phyloP scores from a whole-genome alignment of 2,329 filamentous ascomycete genomes.

The Mycogone perniciosa region DNA sequence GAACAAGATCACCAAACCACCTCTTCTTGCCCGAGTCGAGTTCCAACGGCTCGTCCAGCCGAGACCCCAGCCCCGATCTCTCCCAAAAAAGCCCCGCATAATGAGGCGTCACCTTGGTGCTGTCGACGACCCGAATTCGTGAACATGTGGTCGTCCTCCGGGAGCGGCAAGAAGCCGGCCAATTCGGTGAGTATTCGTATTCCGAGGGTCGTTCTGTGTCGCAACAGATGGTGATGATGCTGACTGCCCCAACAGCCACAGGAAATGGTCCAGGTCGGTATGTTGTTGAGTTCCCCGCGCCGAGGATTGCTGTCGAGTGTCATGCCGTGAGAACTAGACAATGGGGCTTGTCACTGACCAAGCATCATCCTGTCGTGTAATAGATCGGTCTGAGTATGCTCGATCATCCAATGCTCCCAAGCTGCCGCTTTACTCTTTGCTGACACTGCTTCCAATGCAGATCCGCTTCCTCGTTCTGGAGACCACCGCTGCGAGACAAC shows the following conservation, averaged over 20 bases:
- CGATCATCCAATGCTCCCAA: not conserved
- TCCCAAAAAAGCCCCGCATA: constrained; percentile 19
- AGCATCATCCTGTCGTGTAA: constrained; percentile 16
- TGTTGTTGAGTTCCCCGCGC: constrained; percentile 25
- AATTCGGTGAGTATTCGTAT: constrained; percentile 54
- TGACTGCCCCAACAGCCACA: constrained; percentile 44
- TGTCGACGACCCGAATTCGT: constrained; percentile 21
- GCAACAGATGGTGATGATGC: constrained; percentile 18
- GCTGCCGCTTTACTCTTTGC: constrained; percentile 12
- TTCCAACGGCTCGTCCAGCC: not conserved
- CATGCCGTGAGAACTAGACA: constrained; percentile 6
- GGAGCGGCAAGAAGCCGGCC: constrained; percentile 61
- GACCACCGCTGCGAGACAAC: constrained; percentile 45
- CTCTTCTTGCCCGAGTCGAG: not conserved
- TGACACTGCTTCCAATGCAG: constrained; percentile 41
- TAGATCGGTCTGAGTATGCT: constrained; percentile 60
- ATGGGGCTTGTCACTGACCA: constrained; percentile 21
- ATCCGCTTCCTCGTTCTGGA: constrained; percentile 85
- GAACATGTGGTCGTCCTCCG: constrained; percentile 60
- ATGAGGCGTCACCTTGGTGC: constrained; percentile 24
- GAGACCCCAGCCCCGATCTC: not conserved
- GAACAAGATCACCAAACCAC: constrained; percentile 4
- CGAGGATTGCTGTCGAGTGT: not conserved
- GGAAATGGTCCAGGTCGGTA: constrained; percentile 99
- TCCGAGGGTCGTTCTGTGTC: constrained; percentile 9